Conservation (phyloP, 352 stramenopile species). For the Phytopythium oedochilum region DNA sequence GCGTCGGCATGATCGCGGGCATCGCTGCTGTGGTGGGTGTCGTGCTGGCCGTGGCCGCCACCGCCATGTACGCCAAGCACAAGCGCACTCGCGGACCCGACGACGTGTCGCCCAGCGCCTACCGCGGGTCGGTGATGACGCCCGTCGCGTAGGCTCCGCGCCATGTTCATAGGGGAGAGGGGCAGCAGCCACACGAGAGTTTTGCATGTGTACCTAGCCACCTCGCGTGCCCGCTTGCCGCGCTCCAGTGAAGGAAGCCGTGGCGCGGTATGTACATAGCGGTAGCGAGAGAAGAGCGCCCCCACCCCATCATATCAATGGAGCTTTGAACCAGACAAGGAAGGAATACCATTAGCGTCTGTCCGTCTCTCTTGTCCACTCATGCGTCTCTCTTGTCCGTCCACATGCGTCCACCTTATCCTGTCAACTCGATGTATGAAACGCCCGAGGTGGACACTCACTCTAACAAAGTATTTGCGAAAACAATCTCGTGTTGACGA, state of each 20-base stretch:
- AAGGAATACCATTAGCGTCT: too few species aligned
- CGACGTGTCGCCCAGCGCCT: background rate
- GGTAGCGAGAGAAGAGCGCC: background rate
- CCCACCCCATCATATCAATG: background rate
- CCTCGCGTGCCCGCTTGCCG: too few species aligned
- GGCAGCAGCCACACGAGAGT: background rate
- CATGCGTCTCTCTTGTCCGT: too few species aligned
- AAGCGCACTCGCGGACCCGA: background rate
- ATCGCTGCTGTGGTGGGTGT: background rate
- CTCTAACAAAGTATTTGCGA: too few species aligned
- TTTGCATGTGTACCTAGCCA: background rate
- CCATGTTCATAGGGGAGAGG: background rate
- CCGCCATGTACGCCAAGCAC: slow-evolving; percentile 1
- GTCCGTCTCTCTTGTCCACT: too few species aligned
- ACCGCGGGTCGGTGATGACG: background rate
- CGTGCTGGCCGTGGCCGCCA: background rate
- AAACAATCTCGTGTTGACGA: too few species aligned
- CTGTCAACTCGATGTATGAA: too few species aligned
- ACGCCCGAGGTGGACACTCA: too few species aligned
- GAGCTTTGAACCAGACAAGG: too few species aligned
- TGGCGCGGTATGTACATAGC: background rate
- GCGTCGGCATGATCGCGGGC: background rate
- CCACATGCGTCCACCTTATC: too few species aligned
- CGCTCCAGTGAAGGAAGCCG: background rate
- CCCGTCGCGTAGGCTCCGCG: slow-evolving; percentile 1